Base-by-base conservation (phyloP, 2,329 filamentous ascomycete species). In the Fonsecaea erecta region DNA sequence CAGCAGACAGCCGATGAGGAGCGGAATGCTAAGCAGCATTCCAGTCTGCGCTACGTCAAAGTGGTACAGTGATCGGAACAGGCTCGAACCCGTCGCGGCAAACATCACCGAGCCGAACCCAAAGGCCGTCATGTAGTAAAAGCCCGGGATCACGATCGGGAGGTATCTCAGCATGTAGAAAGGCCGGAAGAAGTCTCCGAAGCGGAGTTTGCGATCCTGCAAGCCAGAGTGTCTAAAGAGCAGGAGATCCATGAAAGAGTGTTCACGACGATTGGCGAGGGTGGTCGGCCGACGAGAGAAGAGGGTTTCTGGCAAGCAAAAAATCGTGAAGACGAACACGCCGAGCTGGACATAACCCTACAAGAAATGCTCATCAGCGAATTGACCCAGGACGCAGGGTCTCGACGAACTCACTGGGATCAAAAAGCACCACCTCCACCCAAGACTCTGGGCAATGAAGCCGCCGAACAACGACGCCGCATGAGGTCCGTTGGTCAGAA, bases 81-180 rank as follows among this genome's bases (percentile, higher is more conserved):
- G 63, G 21, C 64, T 58, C 8, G 72, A 66, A 11, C 71, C 72
- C 14, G 71, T 74, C 16, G 72, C 70, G 5, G 72, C 72, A 60
- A 71, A 73, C 21, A 74, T 61, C 40, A 74, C 71, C 32, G 66
- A 70, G 16, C 71, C 72, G 18, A 71, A 63, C 5, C 71, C 72
- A 57, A 73, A 74, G 24, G 67, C 59, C n/a, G 70, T 66, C 53
- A 62, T 65, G 64, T 74, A 74, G 60, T 73, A 74, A 9, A 73
- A 30, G 5, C 64, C 68, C 14, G 72, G 71, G 16, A 74, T 60
- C 21, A 71, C 48, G 28, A 74, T 71, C 9, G 65, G 60, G n/a
- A 71, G 71, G 60, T 74, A 74, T 48, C 63, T 70, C 8, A 74
- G 67, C 72, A 74, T 73, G 59, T 63, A 59, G 52, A 74, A 72